These are phyloP conservation scores for Pseudocercospora fijiensis DNA, from an alignment of 2,329 filamentous ascomycete genomes.

Conservation along the genomic window DNA sequence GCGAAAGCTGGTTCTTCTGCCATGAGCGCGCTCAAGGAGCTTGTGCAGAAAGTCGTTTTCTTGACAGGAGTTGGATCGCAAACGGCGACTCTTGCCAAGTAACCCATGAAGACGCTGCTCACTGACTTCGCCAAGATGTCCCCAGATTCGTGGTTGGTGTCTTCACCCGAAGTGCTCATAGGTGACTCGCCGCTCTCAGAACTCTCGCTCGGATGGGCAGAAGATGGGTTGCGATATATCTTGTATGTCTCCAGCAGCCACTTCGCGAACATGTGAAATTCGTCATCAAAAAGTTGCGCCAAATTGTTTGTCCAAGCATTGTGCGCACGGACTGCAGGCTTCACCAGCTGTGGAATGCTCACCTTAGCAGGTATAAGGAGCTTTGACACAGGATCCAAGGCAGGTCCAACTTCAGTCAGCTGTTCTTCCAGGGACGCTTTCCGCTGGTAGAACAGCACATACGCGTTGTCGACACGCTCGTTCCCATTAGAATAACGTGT, in stretches of 20 bases:
- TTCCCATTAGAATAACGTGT: conserved; percentile 60
- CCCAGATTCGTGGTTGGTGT: background rate
- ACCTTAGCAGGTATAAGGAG: conserved; percentile 23
- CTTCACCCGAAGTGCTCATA: background rate
- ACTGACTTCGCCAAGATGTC: conserved; percentile 9
- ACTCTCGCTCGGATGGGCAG: background rate
- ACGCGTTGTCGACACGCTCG: conserved; percentile 63
- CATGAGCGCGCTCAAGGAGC: conserved; percentile 12
- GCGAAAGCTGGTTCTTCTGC: conserved; percentile 12
- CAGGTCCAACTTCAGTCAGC: conserved; percentile 11
- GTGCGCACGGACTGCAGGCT: conserved; percentile 14
- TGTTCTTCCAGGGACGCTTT: conserved; percentile 17
- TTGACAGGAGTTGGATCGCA: conserved; percentile 14
- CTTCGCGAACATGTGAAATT: conserved; percentile 24
- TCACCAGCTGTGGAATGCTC: conserved; percentile 10
- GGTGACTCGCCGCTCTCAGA: background rate
- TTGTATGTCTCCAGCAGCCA: conserved; percentile 23
- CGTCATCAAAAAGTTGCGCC: conserved; percentile 29
- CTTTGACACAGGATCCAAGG: conserved; percentile 12
- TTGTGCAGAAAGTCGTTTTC: conserved; percentile 13
- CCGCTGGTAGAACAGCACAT: conserved; percentile 94
- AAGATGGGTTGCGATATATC: background rate
- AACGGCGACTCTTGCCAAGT: conserved; percentile 20
- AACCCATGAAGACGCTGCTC: conserved; percentile 11
- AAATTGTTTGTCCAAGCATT: conserved; percentile 24